Conservation (phyloP, 768 basidiomycete species). For the Collybiopsis luxurians region DNA sequence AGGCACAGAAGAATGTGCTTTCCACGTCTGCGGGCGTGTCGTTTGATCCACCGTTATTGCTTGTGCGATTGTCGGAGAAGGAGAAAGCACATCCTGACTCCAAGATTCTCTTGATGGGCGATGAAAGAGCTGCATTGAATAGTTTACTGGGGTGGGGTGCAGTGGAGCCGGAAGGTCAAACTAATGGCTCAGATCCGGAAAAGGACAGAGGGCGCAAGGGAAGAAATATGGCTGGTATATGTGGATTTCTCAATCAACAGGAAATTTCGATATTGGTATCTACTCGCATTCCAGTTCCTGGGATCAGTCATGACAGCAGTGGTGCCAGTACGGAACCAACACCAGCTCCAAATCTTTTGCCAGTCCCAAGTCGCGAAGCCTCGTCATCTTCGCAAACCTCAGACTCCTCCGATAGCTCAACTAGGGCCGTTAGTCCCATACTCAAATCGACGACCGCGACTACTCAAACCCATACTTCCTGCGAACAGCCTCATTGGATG, state of each 20-base stretch:
- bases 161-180: not conserved
- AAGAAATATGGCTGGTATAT: conserved; percentile 44
- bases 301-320: not conserved
- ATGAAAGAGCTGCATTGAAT: conserved; percentile 51
- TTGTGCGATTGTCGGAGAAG: conserved; percentile 48
- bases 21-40: conserved; percentile 39
- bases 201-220: conserved; percentile 17
- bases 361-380: not conserved
- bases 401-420: not conserved
- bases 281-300: conserved; percentile 29
- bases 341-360: not conserved
- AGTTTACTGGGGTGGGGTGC: conserved; percentile 57
- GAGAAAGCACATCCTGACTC: conserved; percentile 26
- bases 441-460: not conserved
- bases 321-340: conserved; percentile 11
- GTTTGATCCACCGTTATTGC: conserved; percentile 44
- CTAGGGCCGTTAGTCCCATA: not conserved
- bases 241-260: conserved; percentile 59
- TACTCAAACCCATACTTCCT: conserved; percentile 19
- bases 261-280: conserved; percentile 50
- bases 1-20: conserved; percentile 35
- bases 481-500: conserved; percentile 46
- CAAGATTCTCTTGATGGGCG: conserved; percentile 39
- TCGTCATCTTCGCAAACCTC: conserved; percentile 15
- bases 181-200: conserved; percentile 19